Evolutionary conservation across 2,329 filamentous ascomycete species (phyloP).

Genomic region (Erysiphe pulchra): DNA sequence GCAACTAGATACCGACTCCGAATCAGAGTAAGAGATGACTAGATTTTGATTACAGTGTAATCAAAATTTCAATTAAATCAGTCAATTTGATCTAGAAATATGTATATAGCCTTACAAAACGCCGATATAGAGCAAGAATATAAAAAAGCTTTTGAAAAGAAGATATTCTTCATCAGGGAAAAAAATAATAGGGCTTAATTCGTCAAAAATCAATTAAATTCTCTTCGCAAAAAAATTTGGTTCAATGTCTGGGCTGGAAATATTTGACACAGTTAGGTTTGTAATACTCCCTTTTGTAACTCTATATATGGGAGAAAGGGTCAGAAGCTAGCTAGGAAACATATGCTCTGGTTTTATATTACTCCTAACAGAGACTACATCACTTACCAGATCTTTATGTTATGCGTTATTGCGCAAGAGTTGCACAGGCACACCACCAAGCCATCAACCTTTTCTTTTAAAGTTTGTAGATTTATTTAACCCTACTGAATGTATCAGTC

Average conservation of each 20-base stretch:
- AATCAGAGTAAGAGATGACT: neutral
- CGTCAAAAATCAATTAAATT: neutral
- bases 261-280: neutral
- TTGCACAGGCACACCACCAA: too few relatives aligned
- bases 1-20: slow-evolving; percentile 10
- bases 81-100: neutral
- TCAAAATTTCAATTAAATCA: neutral
- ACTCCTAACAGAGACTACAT: neutral
- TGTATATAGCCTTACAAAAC: neutral
- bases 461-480: too few relatives aligned
- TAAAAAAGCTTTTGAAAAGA: neutral
- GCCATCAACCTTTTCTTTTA: too few relatives aligned
- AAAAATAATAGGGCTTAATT: neutral
- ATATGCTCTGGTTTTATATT: neutral
- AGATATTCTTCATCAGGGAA: neutral
- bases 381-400: neutral
- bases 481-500: too few relatives aligned
- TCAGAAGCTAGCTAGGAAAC: neutral
- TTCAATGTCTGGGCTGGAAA: neutral
- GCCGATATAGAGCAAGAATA: neutral
- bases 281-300: neutral
- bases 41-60: neutral
- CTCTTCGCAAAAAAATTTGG: neutral
- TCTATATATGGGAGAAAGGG: neutral
- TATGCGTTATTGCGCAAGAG: too few relatives aligned